Percentiles rank a stretch among this genome's conserved stretches.
Evolutionary conservation across 2,329 filamentous ascomycete species (phyloP).

Genomic region (Zasmidium angulare): DNA sequence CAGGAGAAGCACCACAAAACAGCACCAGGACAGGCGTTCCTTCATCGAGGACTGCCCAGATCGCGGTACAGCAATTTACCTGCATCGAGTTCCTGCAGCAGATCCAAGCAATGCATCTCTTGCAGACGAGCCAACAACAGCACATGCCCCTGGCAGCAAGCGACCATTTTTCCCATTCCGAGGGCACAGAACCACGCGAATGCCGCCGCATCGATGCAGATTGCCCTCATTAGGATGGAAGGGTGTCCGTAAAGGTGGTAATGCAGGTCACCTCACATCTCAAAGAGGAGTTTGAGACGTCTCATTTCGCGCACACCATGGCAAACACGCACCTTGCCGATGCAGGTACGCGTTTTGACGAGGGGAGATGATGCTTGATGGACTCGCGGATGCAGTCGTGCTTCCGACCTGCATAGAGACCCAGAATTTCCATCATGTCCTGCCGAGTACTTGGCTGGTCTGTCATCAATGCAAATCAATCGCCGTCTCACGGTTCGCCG

Average conservation of each 20-base stretch:
- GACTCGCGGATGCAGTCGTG: background rate
- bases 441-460: background rate
- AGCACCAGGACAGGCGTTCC: too few species aligned
- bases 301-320: background rate
- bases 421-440: background rate
- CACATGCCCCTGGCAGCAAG: background rate
- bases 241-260: background rate
- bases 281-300: background rate
- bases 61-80: too few species aligned
- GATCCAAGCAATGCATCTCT: background rate
- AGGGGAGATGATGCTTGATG: background rate
- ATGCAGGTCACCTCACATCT: background rate
- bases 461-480: background rate
- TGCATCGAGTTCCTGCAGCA: background rate
- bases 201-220: background rate
- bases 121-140: background rate
- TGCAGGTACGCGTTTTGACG: background rate
- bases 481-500: too few species aligned
- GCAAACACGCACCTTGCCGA: background rate
- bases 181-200: background rate
- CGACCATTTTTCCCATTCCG: too few species aligned
- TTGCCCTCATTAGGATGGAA: background rate
- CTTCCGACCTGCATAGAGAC: background rate
- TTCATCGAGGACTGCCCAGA: too few species aligned
- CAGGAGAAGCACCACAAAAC: too few species aligned